These are phyloP conservation scores for Fusarium verrucosum DNA, from an alignment of 2,329 filamentous ascomycete genomes.

Conservation along the genomic window DNA sequence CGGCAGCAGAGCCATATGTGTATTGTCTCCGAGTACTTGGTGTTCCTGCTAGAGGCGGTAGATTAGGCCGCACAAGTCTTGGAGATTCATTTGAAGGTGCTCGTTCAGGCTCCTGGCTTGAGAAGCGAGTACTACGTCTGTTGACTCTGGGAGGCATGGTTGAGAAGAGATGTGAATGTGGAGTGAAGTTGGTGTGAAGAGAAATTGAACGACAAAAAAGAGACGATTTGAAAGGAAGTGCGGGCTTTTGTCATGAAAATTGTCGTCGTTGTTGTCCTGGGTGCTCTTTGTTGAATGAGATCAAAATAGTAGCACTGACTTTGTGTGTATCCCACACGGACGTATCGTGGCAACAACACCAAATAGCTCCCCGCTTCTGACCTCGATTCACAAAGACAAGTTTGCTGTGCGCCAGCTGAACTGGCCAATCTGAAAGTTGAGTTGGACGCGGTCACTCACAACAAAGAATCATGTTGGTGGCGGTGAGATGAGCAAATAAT, in stretches of 20 bases:
- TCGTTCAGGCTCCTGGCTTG: constrained; percentile 36
- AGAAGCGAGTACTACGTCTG: constrained; percentile 32
- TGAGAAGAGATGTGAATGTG: not conserved
- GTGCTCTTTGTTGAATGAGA: constrained; percentile 30
- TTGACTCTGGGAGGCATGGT: constrained; percentile 40
- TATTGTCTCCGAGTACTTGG: constrained; percentile 52
- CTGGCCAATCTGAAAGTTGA: constrained; percentile 34
- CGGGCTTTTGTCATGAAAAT: constrained; percentile 35
- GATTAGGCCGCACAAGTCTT: constrained; percentile 31
- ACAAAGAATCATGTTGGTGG: constrained; percentile 45
- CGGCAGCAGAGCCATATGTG: constrained; percentile 51
- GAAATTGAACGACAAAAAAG: constrained; percentile 1
- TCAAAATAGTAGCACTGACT: constrained; percentile 35
- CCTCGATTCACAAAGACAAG: constrained; percentile 16
- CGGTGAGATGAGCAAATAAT: constrained; percentile 18
- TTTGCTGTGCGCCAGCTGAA: constrained; percentile 12
- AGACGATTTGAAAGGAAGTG: constrained; percentile 5
- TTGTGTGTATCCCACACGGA: constrained; percentile 4
- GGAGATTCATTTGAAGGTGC: constrained; percentile 6
- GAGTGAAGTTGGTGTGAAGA: constrained; percentile 1
- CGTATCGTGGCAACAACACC: constrained; percentile 4
- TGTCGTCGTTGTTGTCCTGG: constrained; percentile 10
- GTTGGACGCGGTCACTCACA: constrained; percentile 28
- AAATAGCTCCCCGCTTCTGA: constrained; percentile 7
- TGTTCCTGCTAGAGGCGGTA: constrained; percentile 45